Conservation (phyloP, 2,329 filamentous ascomycete species). For the Penicillium crustosum region DNA sequence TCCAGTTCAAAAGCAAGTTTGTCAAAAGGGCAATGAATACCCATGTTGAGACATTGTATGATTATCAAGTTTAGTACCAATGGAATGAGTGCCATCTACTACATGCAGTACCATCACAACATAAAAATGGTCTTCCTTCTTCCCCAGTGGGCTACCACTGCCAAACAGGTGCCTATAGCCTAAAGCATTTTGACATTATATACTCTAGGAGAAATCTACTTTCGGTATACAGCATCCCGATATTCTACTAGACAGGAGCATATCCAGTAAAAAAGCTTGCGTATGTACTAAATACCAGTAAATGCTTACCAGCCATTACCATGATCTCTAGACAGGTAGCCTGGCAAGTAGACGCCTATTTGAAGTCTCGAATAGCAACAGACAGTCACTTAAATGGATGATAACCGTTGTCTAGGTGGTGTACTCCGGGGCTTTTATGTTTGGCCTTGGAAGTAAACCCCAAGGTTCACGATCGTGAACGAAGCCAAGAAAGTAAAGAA, state of each 20-base stretch:
- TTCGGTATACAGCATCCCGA: no score
- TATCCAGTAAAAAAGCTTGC: background rate
- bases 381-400: background rate
- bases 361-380: background rate
- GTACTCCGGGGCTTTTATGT: background rate
- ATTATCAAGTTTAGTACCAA: constrained; percentile 11
- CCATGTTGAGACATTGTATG: constrained; percentile 15
- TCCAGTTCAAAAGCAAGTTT: background rate
- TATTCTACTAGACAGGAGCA: background rate
- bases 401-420: no score
- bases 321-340: no score
- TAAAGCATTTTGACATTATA: background rate
- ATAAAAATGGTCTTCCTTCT: no score
- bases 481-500: constrained; percentile 18
- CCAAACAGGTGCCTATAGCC: background rate
- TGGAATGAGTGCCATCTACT: constrained; percentile 1
- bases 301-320: background rate
- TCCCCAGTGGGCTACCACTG: background rate
- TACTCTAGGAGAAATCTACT: background rate
- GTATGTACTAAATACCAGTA: background rate
- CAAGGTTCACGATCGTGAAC: background rate
- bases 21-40: constrained; percentile 6
- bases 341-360: background rate
- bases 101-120: background rate
- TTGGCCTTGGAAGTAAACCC: background rate